Evolutionary conservation across 352 stramenopile species (phyloP).

Genomic region (Phytophthora agathidicida): DNA sequence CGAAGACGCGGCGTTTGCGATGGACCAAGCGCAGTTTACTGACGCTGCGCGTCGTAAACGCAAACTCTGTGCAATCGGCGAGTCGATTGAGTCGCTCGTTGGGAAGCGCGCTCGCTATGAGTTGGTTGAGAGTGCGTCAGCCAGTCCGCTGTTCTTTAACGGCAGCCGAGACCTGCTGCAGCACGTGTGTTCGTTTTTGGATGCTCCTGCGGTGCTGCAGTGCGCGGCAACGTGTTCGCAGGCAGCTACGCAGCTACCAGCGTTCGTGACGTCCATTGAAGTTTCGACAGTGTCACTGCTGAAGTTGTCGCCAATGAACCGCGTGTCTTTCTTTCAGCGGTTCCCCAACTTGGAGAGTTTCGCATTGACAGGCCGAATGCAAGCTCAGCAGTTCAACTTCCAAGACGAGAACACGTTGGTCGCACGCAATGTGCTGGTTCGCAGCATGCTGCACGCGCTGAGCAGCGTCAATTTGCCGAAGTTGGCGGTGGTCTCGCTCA

Average conservation of each 20-base stretch:
- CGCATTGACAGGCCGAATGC: slow-evolving; percentile 30
- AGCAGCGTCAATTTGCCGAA: slow-evolving; percentile 30
- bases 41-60: slow-evolving; percentile 21
- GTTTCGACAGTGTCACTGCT: slow-evolving; percentile 32
- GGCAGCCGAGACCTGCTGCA: slow-evolving; percentile 53
- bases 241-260: slow-evolving; percentile 37
- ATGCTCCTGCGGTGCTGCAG: slow-evolving; percentile 35
- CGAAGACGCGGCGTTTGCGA: slow-evolving; percentile 42
- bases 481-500: slow-evolving; percentile 35
- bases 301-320: slow-evolving; percentile 19
- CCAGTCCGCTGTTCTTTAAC: slow-evolving; percentile 49
- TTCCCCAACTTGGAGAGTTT: slow-evolving; percentile 53
- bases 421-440: slow-evolving; percentile 45
- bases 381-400: slow-evolving; percentile 54
- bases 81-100: neutral
- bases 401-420: slow-evolving; percentile 43
- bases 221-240: slow-evolving; percentile 42
- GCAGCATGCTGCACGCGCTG: slow-evolving; percentile 42
- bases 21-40: slow-evolving; percentile 13
- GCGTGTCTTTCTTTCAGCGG: slow-evolving; percentile 37
- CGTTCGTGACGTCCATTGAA: slow-evolving; percentile 43
- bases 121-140: neutral
- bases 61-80: slow-evolving; percentile 17
- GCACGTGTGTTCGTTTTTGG: slow-evolving; percentile 51
- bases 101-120: slow-evolving; percentile 22